These are phyloP conservation scores for Phytophthora nicotianae DNA, from an alignment of 352 stramenopile species.

Conservation along the genomic window DNA sequence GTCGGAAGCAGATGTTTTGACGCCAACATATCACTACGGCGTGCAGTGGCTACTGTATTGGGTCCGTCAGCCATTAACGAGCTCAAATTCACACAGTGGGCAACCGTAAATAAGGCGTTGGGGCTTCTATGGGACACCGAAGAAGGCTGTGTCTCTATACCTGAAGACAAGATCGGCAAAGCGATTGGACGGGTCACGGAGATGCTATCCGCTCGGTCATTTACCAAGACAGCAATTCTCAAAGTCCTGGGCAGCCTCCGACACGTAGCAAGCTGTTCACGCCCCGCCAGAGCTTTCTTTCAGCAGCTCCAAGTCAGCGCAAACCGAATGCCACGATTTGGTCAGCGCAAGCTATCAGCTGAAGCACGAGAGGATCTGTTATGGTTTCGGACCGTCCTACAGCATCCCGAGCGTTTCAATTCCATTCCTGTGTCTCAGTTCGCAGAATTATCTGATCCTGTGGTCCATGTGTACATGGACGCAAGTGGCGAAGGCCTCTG, in stretches of 20 bases:
- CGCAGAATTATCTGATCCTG: constrained; percentile 2
- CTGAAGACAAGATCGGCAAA: constrained; percentile 12
- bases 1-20: constrained; percentile 8
- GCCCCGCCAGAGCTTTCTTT: constrained; percentile 7
- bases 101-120: constrained; percentile 8
- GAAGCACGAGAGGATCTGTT: constrained; percentile 2
- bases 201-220: neutral
- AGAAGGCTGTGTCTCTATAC: constrained; percentile 15
- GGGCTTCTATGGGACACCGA: constrained; percentile 22
- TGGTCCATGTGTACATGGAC: constrained; percentile 26
- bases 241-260: constrained; percentile 12
- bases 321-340: neutral
- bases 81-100: constrained; percentile 23
- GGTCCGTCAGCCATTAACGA: constrained; percentile 21
- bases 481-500: constrained; percentile 16
- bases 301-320: neutral
- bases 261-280: constrained; percentile 5
- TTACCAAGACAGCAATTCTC: neutral
- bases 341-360: neutral
- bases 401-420: constrained; percentile 9
- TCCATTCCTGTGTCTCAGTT: constrained; percentile 17
- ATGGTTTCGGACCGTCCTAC: constrained; percentile 9
- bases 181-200: neutral
- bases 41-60: constrained; percentile 24
- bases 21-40: constrained; percentile 18